A percentile compares a stretch with the other conserved stretches of the same genome.
Evolutionary conservation across 1,284 basidiomycete genomes (phyloP).

Genomic region (Tylopilus sp.): DNA sequence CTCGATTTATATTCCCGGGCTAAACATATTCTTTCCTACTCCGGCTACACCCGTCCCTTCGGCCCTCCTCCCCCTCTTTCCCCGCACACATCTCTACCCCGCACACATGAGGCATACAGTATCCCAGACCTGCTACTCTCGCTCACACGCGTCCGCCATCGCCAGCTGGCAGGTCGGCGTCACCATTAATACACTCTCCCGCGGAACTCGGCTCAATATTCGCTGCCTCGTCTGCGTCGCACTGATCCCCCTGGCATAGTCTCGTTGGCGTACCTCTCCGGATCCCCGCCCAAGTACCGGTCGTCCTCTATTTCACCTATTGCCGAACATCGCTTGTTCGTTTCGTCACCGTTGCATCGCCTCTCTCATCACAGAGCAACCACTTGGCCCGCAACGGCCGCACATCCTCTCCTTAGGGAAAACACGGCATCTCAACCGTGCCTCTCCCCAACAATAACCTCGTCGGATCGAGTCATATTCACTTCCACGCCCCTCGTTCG

Average conservation of each 20-base stretch:
- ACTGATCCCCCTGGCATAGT: background rate
- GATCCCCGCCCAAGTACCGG: conserved; percentile 6
- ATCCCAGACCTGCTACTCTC: too few species aligned
- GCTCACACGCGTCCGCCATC: background rate
- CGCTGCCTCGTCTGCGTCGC: conserved; percentile 9
- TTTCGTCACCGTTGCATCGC: background rate
- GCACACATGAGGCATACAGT: conserved; percentile 16
- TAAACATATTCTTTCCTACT: background rate
- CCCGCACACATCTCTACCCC: conserved; percentile 25
- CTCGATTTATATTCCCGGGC: conserved; percentile 12
- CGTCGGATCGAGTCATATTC: conserved; percentile 11
- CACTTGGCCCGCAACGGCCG: background rate
- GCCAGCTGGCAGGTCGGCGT: background rate
- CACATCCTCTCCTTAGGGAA: background rate
- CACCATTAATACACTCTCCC: too few species aligned
- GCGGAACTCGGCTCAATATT: conserved; percentile 8
- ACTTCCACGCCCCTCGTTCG: conserved; percentile 8
- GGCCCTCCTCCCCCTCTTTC: conserved; percentile 13
- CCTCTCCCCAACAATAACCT: conserved; percentile 8
- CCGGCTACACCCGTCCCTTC: background rate
- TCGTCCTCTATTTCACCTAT: conserved; percentile 14
- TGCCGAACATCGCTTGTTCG: background rate
- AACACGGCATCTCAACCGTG: background rate
- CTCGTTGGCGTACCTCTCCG: conserved; percentile 2
- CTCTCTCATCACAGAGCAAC: background rate